Percentiles rank a stretch among this genome's conserved stretches.
phyloP scores from a whole-genome alignment of 2,329 filamentous ascomycete species.

The Blumeria graminis region DNA sequence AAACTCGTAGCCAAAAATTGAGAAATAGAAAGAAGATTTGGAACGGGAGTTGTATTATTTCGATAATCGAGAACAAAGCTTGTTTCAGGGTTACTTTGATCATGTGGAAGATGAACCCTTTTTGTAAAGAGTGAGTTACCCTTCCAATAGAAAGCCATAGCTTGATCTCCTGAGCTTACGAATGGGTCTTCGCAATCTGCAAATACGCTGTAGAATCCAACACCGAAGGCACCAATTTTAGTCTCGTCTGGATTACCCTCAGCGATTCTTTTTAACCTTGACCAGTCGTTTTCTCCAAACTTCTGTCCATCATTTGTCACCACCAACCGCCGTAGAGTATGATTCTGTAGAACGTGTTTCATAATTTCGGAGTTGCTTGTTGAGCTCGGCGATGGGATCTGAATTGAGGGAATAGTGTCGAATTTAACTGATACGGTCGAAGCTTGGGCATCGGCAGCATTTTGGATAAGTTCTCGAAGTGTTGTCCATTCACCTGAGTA shows the following conservation, averaged over 20 bases:
- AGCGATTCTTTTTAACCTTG: conserved; percentile 82
- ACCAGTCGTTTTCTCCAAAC: conserved; percentile 83
- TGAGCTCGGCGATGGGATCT: conserved; percentile 38
- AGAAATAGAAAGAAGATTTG: conserved; percentile 62
- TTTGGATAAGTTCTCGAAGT: conserved; percentile 84
- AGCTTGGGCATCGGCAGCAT: conserved; percentile 90
- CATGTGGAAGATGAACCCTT: conserved; percentile 47
- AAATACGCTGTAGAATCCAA: conserved; percentile 97
- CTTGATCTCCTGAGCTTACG: conserved; percentile 72
- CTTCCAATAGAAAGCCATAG: conserved; percentile 99
- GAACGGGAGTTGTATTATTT: conserved; percentile 66
- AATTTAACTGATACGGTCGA: conserved; percentile 75
- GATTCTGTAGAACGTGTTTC: conserved; percentile 63
- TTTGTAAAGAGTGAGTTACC: conserved; percentile 92
- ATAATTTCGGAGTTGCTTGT: conserved; percentile 46
- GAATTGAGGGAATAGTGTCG: conserved; percentile 68
- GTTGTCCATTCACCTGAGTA: conserved; percentile 91
- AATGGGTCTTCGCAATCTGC: conserved; percentile 96
- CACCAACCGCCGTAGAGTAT: conserved; percentile 67
- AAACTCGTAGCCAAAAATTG: conserved; percentile 89
- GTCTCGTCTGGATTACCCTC: conserved; percentile 97
- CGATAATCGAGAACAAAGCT: conserved; percentile 90
- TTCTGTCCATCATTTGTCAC: conserved; percentile 81
- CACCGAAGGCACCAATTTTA: conserved; percentile 95
- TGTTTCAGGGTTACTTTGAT: conserved; percentile 45